A percentile compares a stretch with the other conserved stretches of the same genome.
phyloP scores from a whole-genome alignment of 257 asterid species.

The Solanum rostratum region DNA sequence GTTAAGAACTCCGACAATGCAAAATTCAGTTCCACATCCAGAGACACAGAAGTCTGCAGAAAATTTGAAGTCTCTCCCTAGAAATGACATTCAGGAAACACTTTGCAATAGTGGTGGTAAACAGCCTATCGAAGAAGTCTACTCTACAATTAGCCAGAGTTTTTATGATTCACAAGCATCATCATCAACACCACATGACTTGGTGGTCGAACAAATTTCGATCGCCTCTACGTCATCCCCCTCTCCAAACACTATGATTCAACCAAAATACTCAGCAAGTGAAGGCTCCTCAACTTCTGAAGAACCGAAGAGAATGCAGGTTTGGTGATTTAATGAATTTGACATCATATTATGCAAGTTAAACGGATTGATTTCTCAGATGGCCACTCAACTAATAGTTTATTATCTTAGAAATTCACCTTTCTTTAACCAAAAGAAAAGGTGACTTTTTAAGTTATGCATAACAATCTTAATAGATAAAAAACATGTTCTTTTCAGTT shows the following conservation, averaged over 20 bases:
- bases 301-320: not conserved
- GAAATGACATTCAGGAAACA: not conserved
- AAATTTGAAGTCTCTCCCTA: not conserved
- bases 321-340: not conserved
- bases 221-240: slow-evolving; percentile 10
- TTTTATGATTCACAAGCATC: slow-evolving; percentile 1
- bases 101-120: not conserved
- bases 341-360: not conserved
- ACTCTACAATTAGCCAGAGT: not conserved
- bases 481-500: not conserved
- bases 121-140: not conserved
- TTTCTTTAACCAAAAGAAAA: not conserved
- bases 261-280: slow-evolving; percentile 29
- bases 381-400: not conserved
- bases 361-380: not conserved
- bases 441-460: not conserved
- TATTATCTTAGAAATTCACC: not conserved
- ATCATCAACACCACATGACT: not conserved
- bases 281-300: slow-evolving; percentile 22
- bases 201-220: slow-evolving; percentile 16
- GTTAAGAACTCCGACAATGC: not conserved
- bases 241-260: slow-evolving; percentile 52
- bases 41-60: not conserved
- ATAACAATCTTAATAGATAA: not conserved
- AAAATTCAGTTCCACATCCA: not conserved